Conservation (phyloP, 1,139 yeast genomes). For the Pichia terricola region DNA sequence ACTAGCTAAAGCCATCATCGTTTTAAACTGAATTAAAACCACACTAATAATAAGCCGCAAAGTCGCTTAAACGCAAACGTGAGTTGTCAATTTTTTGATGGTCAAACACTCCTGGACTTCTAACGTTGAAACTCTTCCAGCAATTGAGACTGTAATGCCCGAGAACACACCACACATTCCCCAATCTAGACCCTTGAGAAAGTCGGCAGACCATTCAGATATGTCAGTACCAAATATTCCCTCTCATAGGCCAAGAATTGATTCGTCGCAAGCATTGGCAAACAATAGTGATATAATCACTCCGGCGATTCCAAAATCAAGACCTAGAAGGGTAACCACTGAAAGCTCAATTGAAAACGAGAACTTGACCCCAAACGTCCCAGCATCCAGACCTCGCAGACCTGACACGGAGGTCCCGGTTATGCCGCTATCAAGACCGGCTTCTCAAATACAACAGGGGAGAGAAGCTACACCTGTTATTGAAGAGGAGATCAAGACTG, state of each 20-base stretch:
- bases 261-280: not conserved
- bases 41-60: no score
- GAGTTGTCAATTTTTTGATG: no score
- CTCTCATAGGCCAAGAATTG: not conserved
- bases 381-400: no score
- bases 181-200: slow-evolving; percentile 24
- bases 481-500: no score
- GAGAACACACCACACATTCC: slow-evolving; percentile 51
- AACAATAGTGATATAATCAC: not conserved
- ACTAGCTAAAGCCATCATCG: no score
- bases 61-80: no score
- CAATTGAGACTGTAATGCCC: not conserved
- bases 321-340: not conserved
- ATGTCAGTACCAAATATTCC: slow-evolving; percentile 2
- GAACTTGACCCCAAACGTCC: no score
- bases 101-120: no score
- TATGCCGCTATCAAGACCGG: not conserved
- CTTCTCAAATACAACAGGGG: no score
- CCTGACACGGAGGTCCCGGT: not conserved
- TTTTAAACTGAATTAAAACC: no score
- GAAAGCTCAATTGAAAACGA: not conserved
- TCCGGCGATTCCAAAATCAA: not conserved
- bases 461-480: no score
- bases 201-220: not conserved
- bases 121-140: no score